Evolutionary conservation across 768 basidiomycete genomes (phyloP).

Genomic region (Hypholoma sublateritium): DNA sequence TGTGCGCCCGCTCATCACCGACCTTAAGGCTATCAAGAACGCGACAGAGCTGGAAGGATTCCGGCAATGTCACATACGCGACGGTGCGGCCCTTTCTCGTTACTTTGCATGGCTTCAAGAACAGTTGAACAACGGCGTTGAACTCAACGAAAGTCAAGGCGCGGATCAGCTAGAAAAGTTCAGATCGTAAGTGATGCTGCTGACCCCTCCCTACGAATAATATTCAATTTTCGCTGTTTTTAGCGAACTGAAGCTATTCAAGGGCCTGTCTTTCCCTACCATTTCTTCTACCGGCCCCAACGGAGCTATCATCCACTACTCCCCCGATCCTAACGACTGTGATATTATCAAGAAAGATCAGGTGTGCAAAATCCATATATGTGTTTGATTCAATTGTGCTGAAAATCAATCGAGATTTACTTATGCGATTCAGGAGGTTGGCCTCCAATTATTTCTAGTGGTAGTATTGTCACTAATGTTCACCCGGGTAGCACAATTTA

Average conservation of each 20-base stretch:
- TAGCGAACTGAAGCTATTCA: conserved; percentile 78
- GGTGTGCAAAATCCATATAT: conserved; percentile 35
- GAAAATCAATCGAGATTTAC: conserved; percentile 31
- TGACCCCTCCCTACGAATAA: not conserved
- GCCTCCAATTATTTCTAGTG: not conserved
- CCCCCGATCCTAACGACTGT: conserved; percentile 71
- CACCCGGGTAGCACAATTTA: conserved; percentile 62
- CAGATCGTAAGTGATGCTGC: conserved; percentile 60
- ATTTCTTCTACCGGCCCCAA: conserved; percentile 94
- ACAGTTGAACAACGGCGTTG: conserved; percentile 58
- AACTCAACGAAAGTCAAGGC: conserved; percentile 76
- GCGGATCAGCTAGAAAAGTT: conserved; percentile 78
- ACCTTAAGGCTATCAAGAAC: conserved; percentile 83
- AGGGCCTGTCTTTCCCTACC: conserved; percentile 86
- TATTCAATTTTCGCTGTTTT: conserved; percentile 1
- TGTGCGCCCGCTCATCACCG: conserved; percentile 71
- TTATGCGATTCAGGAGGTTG: conserved; percentile 82
- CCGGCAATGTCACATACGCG: conserved; percentile 83
- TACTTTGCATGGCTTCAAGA: conserved; percentile 98
- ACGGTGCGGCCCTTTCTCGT: conserved; percentile 81
- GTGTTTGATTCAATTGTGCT: not conserved
- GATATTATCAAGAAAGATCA: conserved; percentile 76
- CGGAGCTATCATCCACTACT: conserved; percentile 94
- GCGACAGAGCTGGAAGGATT: conserved; percentile 85
- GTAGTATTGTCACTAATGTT: not conserved